phyloP scores from a whole-genome alignment of 768 basidiomycete genomes.

The Termitomyces sp. region DNA sequence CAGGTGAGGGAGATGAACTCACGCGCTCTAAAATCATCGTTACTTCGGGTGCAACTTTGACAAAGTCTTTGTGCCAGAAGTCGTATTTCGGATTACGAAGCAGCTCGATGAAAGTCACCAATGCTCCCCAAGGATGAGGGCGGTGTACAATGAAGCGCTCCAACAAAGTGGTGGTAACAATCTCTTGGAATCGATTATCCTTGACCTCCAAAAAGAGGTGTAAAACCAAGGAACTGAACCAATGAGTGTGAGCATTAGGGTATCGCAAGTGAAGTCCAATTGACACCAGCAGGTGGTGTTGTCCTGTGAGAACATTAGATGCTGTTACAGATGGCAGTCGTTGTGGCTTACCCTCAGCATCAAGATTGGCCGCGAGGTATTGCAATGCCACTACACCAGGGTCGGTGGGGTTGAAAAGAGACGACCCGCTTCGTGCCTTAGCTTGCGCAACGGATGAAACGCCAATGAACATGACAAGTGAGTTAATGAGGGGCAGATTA shows the following conservation, averaged over 20 bases:
- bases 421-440: conserved; percentile 79
- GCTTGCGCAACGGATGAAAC: conserved; percentile 88
- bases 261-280: conserved; percentile 94
- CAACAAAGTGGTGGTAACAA: conserved; percentile 85
- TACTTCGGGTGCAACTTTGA: conserved; percentile 84
- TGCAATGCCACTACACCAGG: conserved; percentile 84
- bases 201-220: conserved; percentile 83
- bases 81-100: conserved; percentile 89
- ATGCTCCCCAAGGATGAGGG: conserved; percentile 95
- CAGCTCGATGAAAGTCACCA: conserved; percentile 92
- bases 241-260: conserved; percentile 97
- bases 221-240: conserved; percentile 91
- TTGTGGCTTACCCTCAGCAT: conserved; percentile 76
- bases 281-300: conserved; percentile 92
- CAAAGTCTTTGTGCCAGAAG: conserved; percentile 88
- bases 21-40: conserved; percentile 83
- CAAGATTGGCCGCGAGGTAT: conserved; percentile 79
- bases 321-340: not conserved
- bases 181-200: conserved; percentile 75
- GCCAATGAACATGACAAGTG: conserved; percentile 95
- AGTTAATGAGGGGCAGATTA: conserved; percentile 88
- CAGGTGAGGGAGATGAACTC: conserved; percentile 27
- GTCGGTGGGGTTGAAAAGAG: conserved; percentile 78
- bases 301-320: conserved; percentile 50
- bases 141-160: conserved; percentile 93